Evolutionary conservation across 2,329 filamentous ascomycete species (phyloP), one percentile per base, ranked within the genome.

Genomic region (Penicillium sclerotiorum): DNA sequence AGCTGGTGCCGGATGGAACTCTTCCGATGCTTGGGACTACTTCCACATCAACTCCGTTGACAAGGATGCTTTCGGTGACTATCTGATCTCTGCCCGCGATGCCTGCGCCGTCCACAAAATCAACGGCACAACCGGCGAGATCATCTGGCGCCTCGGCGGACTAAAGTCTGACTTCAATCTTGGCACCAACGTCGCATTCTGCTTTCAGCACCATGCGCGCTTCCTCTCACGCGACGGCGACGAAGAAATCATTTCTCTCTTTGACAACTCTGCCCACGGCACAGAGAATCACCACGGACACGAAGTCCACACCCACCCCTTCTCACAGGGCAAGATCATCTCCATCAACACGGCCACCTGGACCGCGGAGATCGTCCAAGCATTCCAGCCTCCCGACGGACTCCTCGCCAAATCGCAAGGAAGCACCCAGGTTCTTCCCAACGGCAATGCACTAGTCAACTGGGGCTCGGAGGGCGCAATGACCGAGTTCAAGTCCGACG

Each of bases 381-480:
- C 74, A 20, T 80, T 76, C 61, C 69, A 73, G 42, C 76, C 78
- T 0, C 79, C 79, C 1, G 77, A 80, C 46, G 65, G 69, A 5
- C 66, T 83, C 7, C 67, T 75, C 0, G 75, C 79, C 22, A 77
- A 73, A 38, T 81, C 80, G 0, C 78, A 80, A 52, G 78, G 77
- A 1, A 78, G 74, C 50, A 76, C 79, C 25, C 82, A 86, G 55
- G 58, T 81, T 5, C 72, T 85, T 0, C 74, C 78, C 0, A 77
- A 77, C 45, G 78, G 78, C 27, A 79, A 82, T 49, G 75, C 76
- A 6, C 67, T 85, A 35, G 76, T 85, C 27, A 79, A 80, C 53
- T 85, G 81, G 81, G 81, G 82, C 4, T 75, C 73, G 0, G 72
- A 75, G 15, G 77, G 77, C 0, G 75, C 74, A 2, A 58, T 77